Evolutionary conservation across 176 grass and related monocot species (phyloP).

Genomic region (Cenchrus americanus): DNA sequence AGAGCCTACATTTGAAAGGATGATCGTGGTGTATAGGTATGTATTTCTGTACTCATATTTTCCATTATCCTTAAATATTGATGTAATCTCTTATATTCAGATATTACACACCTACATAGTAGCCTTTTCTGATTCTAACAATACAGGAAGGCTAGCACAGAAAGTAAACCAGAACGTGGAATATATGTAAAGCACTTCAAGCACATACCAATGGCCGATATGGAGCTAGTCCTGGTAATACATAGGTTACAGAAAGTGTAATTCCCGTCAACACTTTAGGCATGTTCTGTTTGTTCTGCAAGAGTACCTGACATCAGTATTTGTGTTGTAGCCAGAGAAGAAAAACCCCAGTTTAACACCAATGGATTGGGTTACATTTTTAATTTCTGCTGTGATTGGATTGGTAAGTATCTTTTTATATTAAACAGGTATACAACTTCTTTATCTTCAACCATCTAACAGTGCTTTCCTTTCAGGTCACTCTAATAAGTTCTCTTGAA

Average conservation of each 20-base stretch:
- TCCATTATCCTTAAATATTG: slow-evolving; percentile 21
- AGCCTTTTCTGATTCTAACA: slow-evolving; percentile 31
- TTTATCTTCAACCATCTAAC: slow-evolving; percentile 42
- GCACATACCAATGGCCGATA: slow-evolving; percentile 95
- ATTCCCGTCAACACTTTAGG: neutral
- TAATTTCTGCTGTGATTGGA: slow-evolving; percentile 83
- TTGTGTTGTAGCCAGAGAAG: slow-evolving; percentile 85
- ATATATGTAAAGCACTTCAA: slow-evolving; percentile 97
- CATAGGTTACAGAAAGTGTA: neutral
- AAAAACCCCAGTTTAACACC: slow-evolving; percentile 97
- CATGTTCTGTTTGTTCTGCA: slow-evolving; percentile 20
- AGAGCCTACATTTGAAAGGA: slow-evolving; percentile 99
- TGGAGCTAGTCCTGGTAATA: slow-evolving; percentile 94
- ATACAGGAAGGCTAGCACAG: slow-evolving; percentile 59
- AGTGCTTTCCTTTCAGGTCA: slow-evolving; percentile 62
- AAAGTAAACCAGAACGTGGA: slow-evolving; percentile 63
- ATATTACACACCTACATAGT: slow-evolving; percentile 6
- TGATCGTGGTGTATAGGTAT: slow-evolving; percentile 94
- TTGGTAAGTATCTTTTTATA: slow-evolving; percentile 63
- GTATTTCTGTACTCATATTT: slow-evolving; percentile 29
- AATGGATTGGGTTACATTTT: slow-evolving; percentile 98
- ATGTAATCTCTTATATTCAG: slow-evolving; percentile 1
- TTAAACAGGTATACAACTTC: neutral
- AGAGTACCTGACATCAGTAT: slow-evolving; percentile 15
- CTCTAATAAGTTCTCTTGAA: slow-evolving; percentile 83